Percentiles rank a stretch among this genome's conserved stretches.
These are phyloP conservation scores for Tetracladium maxilliforme DNA, from an alignment of 2,329 filamentous ascomycete species.

Conservation along the genomic window DNA sequence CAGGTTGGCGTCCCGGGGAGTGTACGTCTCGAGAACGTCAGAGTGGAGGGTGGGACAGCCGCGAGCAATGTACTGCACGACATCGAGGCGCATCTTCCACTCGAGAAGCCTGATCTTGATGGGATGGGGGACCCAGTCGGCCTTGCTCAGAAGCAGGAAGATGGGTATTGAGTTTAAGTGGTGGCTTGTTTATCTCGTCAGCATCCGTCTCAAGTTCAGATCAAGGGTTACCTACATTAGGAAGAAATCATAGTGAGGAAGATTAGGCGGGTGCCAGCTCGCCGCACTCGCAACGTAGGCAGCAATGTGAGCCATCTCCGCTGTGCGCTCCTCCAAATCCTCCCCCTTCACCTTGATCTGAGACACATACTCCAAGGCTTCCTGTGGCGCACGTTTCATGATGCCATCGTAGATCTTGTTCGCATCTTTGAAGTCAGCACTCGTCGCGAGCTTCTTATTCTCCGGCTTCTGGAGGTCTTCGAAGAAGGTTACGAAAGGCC, in stretches of 20 bases:
- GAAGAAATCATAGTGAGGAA: conserved; percentile 71
- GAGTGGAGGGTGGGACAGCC: conserved; percentile 43
- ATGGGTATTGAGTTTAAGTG: conserved; percentile 58
- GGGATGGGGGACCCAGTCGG: conserved; percentile 41
- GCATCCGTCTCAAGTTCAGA: conserved; percentile 1
- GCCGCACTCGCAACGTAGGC: conserved; percentile 34
- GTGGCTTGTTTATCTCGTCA: conserved; percentile 41
- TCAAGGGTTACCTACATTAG: conserved; percentile 25
- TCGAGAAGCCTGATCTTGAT: conserved; percentile 60
- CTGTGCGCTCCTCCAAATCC: conserved; percentile 29
- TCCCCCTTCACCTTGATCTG: conserved; percentile 42
- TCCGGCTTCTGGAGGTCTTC: conserved; percentile 39
- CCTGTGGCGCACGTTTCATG: conserved; percentile 42
- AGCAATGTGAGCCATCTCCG: conserved; percentile 56
- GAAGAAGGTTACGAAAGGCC: conserved; percentile 44
- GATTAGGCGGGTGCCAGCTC: conserved; percentile 48
- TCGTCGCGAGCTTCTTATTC: conserved; percentile 38
- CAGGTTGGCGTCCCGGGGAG: conserved; percentile 24
- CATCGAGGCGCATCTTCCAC: conserved; percentile 66
- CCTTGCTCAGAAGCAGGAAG: conserved; percentile 52
- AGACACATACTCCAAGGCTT: conserved; percentile 45
- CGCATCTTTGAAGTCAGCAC: conserved; percentile 27
- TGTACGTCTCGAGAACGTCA: conserved; percentile 45
- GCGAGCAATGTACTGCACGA: conserved; percentile 60
- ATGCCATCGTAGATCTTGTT: conserved; percentile 60